Evolutionary conservation across 1,284 basidiomycete species (phyloP), one percentile per base, ranked within the genome.

Genomic region (Taiwanofungus camphoratus): DNA sequence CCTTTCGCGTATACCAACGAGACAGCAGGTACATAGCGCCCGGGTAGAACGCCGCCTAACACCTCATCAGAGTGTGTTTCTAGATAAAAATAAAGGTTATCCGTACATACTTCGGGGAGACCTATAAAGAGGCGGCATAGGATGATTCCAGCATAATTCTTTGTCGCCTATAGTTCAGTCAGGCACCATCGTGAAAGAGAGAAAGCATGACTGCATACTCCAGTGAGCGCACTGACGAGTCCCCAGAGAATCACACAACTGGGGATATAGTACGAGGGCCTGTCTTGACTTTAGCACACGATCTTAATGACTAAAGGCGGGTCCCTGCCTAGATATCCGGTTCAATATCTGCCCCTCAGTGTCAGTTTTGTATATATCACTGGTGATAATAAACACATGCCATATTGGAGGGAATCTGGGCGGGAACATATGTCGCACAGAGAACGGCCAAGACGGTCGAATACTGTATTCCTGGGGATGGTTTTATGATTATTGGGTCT

Each of bases 381-480:
- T 8, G 23, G 39, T 26, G 23, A 29, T 8, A n/a, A n/a, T n/a
- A 3, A 15, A 2, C 21, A 51, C 63, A 19, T 44, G 76, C 78
- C 74, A 84, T 82, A 44, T 82, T 82, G 0, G 78, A 81, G 3
- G 79, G 80, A 35, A 83, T 73, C 54, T 82, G 78, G 6, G 74
- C 72, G 1, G 79, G 77, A 33, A 73, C 72, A 45, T 82, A 81
- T 0, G 78, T 76, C 2, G 66, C 78, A 48, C 74, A 82, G 18
- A 82, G 66, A 35, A 81, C 68, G 0, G 78, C 79, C 11, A 82
- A 64, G 7, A 79, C 64, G 0, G 73, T 75, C 11, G 69, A 68
- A 54, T 82, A 82, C 52, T 82, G 72, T n/a, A 80, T 63, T 50
- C 77, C 80, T 82, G 44, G 13, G 27, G 30, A 46, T 22, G 5